phyloP scores from a whole-genome alignment of 2,329 filamentous ascomycete species.

The Claviceps africana region DNA sequence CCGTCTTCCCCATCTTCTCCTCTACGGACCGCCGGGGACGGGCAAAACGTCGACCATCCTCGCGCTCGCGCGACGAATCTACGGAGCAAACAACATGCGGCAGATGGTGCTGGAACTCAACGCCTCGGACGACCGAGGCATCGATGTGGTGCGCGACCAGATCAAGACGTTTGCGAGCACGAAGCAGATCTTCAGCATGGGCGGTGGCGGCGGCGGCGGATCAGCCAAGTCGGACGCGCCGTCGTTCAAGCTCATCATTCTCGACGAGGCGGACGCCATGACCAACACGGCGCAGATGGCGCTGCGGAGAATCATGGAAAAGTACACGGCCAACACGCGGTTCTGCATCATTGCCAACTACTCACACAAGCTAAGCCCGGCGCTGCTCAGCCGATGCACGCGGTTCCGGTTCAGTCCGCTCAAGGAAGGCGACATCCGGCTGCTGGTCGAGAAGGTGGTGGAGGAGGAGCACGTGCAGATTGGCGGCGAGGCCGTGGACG shows the following conservation, averaged over 20 bases:
- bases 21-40: slow-evolving; percentile 92
- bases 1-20: slow-evolving; percentile 82
- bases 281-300: slow-evolving; percentile 99
- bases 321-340: slow-evolving; percentile 93
- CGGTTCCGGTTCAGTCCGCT: slow-evolving; percentile 89
- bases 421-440: slow-evolving; percentile 74
- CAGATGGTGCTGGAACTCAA: slow-evolving; percentile 99
- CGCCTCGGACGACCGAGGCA: slow-evolving; percentile 91
- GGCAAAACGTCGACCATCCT: slow-evolving; percentile 96
- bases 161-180: slow-evolving; percentile 99
- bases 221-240: neutral
- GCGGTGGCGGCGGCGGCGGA: slow-evolving; percentile 49
- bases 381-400: slow-evolving; percentile 83
- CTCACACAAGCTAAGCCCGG: slow-evolving; percentile 91
- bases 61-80: slow-evolving; percentile 83
- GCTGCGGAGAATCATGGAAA: slow-evolving; percentile 92
- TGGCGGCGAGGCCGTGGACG: slow-evolving; percentile 62
- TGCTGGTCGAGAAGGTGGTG: slow-evolving; percentile 78
- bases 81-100: slow-evolving; percentile 79
- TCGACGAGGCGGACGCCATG: slow-evolving; percentile 99
- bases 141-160: slow-evolving; percentile 94
- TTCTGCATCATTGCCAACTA: slow-evolving; percentile 99
- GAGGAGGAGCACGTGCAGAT: slow-evolving; percentile 79
- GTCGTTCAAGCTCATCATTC: slow-evolving; percentile 84
- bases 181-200: slow-evolving; percentile 77